Percentiles rank a stretch among this genome's conserved stretches.
Evolutionary conservation across 1,139 yeast species (phyloP).

Genomic region (Candida tetrigidarum): DNA sequence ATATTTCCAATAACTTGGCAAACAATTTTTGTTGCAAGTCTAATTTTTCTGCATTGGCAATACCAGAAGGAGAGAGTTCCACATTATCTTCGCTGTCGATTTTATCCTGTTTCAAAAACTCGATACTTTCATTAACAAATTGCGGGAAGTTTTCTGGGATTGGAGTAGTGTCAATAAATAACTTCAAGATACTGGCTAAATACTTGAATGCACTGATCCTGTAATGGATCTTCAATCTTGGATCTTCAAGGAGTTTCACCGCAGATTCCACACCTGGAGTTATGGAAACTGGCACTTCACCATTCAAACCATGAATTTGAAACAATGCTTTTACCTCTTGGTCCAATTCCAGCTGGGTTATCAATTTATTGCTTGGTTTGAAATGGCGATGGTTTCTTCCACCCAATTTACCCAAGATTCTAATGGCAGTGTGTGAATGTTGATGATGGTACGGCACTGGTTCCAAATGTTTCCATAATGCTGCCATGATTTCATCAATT

Average conservation of each 20-base stretch:
- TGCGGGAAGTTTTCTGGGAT: constrained; percentile 60
- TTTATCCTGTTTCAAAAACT: constrained; percentile 52
- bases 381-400: constrained; percentile 91
- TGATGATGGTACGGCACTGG: constrained; percentile 94
- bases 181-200: constrained; percentile 64
- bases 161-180: constrained; percentile 69
- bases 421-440: constrained; percentile 91
- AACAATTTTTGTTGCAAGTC: constrained; percentile 65
- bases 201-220: constrained; percentile 79
- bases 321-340: constrained; percentile 74
- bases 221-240: constrained; percentile 66
- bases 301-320: constrained; percentile 69
- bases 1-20: constrained; percentile 63
- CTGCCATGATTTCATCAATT: constrained; percentile 89
- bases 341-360: constrained; percentile 58
- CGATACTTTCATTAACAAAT: constrained; percentile 48
- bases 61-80: constrained; percentile 44
- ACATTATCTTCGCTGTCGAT: constrained; percentile 29
- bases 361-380: constrained; percentile 70
- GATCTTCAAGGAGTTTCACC: constrained; percentile 65
- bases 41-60: constrained; percentile 53
- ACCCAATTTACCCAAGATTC: constrained; percentile 93
- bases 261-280: constrained; percentile 88
- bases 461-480: constrained; percentile 87
- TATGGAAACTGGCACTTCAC: constrained; percentile 67